Percentiles rank a stretch among this genome's conserved stretches.
Conservation (phyloP, 2,329 filamentous ascomycete species). For the Keithomyces neogunnii region DNA sequence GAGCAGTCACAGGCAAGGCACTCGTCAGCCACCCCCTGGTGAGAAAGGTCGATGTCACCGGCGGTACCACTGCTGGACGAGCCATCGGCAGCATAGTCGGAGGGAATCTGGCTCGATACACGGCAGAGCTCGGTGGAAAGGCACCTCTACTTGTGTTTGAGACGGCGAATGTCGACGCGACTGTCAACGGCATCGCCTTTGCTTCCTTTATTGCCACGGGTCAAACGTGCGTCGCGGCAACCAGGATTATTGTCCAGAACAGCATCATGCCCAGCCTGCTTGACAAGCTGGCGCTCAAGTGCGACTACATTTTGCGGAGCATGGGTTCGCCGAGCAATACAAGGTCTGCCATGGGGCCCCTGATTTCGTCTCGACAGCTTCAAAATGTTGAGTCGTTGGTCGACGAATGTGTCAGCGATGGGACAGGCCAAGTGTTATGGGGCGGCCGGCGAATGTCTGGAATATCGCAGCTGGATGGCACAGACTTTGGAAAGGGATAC, state of each 20-base stretch:
- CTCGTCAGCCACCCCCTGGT: conserved; percentile 43
- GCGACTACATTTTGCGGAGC: conserved; percentile 41
- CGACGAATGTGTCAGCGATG: conserved; percentile 49
- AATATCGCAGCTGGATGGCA: conserved; percentile 38
- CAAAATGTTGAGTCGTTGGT: conserved; percentile 59
- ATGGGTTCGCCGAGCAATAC: conserved; percentile 50
- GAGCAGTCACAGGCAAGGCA: conserved; percentile 40
- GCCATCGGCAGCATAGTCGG: conserved; percentile 59
- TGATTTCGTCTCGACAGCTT: conserved; percentile 56
- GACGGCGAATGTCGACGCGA: conserved; percentile 54
- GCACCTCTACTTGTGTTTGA: conserved; percentile 60
- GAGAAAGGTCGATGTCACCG: conserved; percentile 66
- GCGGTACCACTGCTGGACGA: conserved; percentile 62
- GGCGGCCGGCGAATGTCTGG: conserved; percentile 42
- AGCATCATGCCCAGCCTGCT: conserved; percentile 57
- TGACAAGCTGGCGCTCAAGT: conserved; percentile 54
- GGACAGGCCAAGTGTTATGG: conserved; percentile 24
- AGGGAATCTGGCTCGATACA: conserved; percentile 60
- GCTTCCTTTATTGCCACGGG: conserved; percentile 47
- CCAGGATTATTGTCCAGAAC: conserved; percentile 66
- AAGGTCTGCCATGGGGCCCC: conserved; percentile 54
- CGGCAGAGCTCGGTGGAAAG: conserved; percentile 65
- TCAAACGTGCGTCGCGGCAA: conserved; percentile 59
- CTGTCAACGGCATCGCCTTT: conserved; percentile 60
- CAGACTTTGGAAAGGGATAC: conserved; percentile 50